Conservation (phyloP, 441 rosid genomes). For the Pelargonium cotyledonis region DNA sequence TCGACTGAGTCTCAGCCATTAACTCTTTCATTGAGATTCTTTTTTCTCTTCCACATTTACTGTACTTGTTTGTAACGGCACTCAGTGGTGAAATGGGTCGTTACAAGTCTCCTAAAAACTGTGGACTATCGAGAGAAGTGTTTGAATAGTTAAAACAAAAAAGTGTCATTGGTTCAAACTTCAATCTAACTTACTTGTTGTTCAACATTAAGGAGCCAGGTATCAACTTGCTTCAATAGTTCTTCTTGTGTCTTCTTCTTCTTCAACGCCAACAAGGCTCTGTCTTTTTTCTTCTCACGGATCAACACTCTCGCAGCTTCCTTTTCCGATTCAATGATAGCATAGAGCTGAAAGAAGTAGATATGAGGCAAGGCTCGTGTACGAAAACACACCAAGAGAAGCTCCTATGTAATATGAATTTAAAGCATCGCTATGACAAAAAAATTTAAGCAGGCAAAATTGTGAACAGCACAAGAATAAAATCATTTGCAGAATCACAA, state of each 20-base stretch:
- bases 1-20: no score
- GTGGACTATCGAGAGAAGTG: not conserved
- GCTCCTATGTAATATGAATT: slow-evolving; percentile 8
- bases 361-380: slow-evolving; percentile 8
- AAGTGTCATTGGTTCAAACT: not conserved
- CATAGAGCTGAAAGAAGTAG: slow-evolving; percentile 47
- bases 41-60: no score
- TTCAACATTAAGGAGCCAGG: slow-evolving; percentile 92
- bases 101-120: no score
- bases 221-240: slow-evolving; percentile 77
- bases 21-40: no score
- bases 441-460: not conserved
- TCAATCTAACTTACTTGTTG: slow-evolving; percentile 52
- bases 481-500: not conserved
- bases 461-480: not conserved
- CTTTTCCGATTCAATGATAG: slow-evolving; percentile 83
- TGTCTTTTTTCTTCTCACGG: slow-evolving; percentile 67
- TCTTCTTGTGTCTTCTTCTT: slow-evolving; percentile 87
- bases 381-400: not conserved
- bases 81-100: no score
- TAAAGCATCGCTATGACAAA: not conserved
- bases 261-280: slow-evolving; percentile 83
- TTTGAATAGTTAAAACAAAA: not conserved
- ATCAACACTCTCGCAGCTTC: slow-evolving; percentile 80
- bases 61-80: no score